Evolutionary conservation across 1,284 basidiomycete genomes (phyloP).

Genomic region (Fomes fomentarius): DNA sequence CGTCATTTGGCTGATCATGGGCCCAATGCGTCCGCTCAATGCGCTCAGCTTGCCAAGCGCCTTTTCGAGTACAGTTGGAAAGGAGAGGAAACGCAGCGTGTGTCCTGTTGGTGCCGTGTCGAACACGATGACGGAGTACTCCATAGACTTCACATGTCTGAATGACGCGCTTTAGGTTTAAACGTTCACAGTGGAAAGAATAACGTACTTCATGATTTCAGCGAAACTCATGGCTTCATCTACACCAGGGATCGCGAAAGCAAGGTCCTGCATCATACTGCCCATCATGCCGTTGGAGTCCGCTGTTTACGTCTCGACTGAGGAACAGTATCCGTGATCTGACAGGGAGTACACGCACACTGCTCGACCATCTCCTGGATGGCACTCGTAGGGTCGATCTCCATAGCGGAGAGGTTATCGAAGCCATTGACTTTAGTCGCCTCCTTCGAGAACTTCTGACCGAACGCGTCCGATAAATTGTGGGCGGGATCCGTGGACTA

Average conservation of each 20-base stretch:
- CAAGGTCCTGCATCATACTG: conserved; percentile 99
- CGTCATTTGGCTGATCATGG: conserved; percentile 97
- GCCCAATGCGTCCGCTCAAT: conserved; percentile 91
- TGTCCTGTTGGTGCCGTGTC: conserved; percentile 99
- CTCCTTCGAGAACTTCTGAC: conserved; percentile 99
- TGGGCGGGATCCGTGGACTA: conserved; percentile 99
- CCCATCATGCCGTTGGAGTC: conserved; percentile 97
- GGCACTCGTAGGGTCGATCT: conserved; percentile 96
- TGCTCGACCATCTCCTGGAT: conserved; percentile 99
- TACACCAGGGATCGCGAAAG: conserved; percentile 98
- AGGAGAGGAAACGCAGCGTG: conserved; percentile 96
- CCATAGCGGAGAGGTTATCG: conserved; percentile 97
- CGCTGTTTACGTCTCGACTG: conserved; percentile 62
- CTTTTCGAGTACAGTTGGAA: conserved; percentile 97
- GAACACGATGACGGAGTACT: conserved; percentile 99
- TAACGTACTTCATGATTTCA: conserved; percentile 96
- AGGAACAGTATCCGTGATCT: conserved; percentile 3
- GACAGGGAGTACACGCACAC: conserved; percentile 57
- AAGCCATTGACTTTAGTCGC: conserved; percentile 99
- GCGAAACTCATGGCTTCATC: conserved; percentile 99
- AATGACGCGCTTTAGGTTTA: too few species aligned
- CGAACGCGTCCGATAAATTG: conserved; percentile 98
- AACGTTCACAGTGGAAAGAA: too few species aligned
- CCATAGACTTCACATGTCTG: conserved; percentile 99
- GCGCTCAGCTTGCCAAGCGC: conserved; percentile 94